These are phyloP conservation scores for Pythium coloratum DNA, from an alignment of 352 stramenopile species.

Conservation along the genomic window DNA sequence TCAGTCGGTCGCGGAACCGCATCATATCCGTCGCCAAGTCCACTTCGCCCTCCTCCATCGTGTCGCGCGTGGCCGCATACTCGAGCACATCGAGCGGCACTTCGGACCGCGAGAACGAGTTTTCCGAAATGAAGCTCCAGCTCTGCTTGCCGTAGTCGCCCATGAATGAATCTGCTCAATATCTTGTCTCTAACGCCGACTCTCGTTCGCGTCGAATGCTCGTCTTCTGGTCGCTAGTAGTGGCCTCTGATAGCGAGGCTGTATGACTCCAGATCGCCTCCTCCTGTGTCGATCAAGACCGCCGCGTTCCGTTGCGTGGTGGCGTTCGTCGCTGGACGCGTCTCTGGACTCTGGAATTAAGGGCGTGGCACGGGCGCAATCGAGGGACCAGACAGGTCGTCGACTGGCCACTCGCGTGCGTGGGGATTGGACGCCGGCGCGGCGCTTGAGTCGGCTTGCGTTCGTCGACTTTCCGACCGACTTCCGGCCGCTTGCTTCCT, in stretches of 20 bases:
- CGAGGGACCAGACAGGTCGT: not conserved
- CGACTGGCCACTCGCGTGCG: not conserved
- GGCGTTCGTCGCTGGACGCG: not conserved
- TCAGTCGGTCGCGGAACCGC: conserved; percentile 26
- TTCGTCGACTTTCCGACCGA: not conserved
- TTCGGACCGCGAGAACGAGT: conserved; percentile 56
- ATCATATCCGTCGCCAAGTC: conserved; percentile 29
- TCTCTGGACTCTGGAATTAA: not conserved
- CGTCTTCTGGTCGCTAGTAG: not conserved
- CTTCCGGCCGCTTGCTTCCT: conserved; percentile 3
- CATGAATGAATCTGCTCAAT: conserved; percentile 14
- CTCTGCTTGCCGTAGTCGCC: conserved; percentile 50
- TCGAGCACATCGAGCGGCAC: conserved; percentile 42
- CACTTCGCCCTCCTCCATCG: conserved; percentile 23
- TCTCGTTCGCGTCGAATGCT: not conserved
- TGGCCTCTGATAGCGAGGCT: not conserved
- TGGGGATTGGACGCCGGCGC: not conserved
- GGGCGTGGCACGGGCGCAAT: not conserved
- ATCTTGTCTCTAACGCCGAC: not conserved
- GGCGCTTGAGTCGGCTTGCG: not conserved
- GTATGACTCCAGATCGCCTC: not conserved
- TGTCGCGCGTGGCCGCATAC: conserved; percentile 40
- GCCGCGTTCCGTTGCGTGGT: not conserved
- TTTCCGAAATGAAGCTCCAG: conserved; percentile 84
- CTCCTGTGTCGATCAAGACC: not conserved